A percentile compares a stretch with the other conserved stretches of the same genome.
phyloP scores from a whole-genome alignment of 805 yeast species.

The Kodamaea kaohsiungensis region DNA sequence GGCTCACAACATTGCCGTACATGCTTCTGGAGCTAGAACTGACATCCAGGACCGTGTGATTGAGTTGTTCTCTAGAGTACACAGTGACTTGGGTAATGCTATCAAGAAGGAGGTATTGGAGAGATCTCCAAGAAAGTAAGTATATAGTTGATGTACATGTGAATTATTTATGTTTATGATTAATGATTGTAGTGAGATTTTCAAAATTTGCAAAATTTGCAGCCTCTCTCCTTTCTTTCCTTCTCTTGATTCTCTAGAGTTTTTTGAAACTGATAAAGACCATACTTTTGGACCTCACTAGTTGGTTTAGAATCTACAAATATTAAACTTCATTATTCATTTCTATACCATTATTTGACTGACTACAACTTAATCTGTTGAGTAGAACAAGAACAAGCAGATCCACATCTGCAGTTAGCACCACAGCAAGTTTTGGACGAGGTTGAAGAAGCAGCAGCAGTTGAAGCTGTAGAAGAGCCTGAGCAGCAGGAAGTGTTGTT shows the following conservation, averaged over 20 bases:
- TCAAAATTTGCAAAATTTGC: not conserved
- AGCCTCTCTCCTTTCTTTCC: no score
- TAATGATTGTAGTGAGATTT: not conserved
- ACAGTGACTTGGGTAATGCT: constrained; percentile 62
- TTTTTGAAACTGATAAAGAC: no score
- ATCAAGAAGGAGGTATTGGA: constrained; percentile 64
- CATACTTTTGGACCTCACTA: no score
- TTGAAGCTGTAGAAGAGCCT: constrained; percentile 19
- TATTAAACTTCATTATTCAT: not conserved
- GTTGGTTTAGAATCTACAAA: no score
- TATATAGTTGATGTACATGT: not conserved
- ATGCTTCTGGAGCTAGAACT: constrained; percentile 67
- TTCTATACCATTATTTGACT: not conserved
- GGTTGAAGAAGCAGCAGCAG: constrained; percentile 18
- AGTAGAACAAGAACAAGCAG: constrained; percentile 35
- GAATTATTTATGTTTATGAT: constrained; percentile 9
- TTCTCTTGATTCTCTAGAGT: no score
- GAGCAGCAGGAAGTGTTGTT: constrained; percentile 9
- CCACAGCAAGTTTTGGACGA: constrained; percentile 32
- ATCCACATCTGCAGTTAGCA: constrained; percentile 42
- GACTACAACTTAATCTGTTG: constrained; percentile 6
- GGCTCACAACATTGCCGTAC: constrained; percentile 81
- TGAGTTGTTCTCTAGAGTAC: constrained; percentile 74
- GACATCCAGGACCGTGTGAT: constrained; percentile 77
- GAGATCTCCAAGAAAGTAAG: constrained; percentile 48